phyloP scores from a whole-genome alignment of 257 asterid genomes.

The Agastache rugosa region DNA sequence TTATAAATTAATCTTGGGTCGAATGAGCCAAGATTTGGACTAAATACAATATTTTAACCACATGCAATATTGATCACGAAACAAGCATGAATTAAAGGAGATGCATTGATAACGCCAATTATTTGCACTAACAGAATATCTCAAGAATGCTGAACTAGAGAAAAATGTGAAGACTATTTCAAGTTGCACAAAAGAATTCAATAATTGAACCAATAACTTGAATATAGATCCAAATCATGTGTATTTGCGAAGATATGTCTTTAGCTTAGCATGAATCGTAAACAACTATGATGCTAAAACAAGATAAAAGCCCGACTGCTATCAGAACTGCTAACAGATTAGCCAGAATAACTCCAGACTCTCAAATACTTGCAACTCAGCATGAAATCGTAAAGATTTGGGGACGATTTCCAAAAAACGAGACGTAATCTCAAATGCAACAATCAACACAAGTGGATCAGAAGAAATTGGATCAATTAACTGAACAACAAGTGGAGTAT shows the following conservation, averaged over 20 bases:
- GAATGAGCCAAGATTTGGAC: constrained; percentile 5
- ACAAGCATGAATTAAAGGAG: background rate
- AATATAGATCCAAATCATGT: background rate
- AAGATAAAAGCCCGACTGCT: background rate
- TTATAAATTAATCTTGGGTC: background rate
- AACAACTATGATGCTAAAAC: constrained; percentile 7
- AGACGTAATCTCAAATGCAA: constrained; percentile 24
- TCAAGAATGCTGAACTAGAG: background rate
- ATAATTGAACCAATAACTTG: background rate
- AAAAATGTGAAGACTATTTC: background rate
- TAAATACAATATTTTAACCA: background rate
- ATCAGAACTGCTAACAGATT: constrained; percentile 9
- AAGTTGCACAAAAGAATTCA: background rate
- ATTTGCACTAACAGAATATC: background rate
- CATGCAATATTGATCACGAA: background rate
- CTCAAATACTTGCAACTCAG: constrained; percentile 12
- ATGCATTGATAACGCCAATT: background rate
- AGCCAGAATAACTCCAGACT: background rate
- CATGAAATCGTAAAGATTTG: background rate
- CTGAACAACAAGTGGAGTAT: constrained; percentile 26
- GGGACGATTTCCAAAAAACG: constrained; percentile 4
- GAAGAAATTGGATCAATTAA: constrained; percentile 32
- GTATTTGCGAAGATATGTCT: background rate
- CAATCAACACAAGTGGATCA: constrained; percentile 36
- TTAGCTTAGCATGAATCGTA: background rate